Evolutionary conservation across 2,329 filamentous ascomycete genomes (phyloP).

Genomic region (Fusarium pseudoanthophilum): DNA sequence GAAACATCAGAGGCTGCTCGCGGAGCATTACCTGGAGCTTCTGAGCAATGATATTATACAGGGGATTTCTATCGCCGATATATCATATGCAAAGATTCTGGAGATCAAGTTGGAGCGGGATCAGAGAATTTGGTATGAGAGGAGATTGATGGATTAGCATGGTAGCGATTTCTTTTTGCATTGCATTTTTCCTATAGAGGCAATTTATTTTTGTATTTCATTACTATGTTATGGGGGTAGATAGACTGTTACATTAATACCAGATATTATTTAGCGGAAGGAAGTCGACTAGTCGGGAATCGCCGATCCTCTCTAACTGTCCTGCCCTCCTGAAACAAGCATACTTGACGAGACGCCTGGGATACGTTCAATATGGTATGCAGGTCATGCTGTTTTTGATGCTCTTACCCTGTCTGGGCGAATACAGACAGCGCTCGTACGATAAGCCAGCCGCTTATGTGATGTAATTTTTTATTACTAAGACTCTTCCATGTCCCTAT

Average conservation of each 20-base stretch:
- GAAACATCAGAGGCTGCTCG: constrained; percentile 3
- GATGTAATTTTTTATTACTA: fast-evolving
- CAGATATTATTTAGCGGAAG: too few relatives aligned
- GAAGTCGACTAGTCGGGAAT: background rate
- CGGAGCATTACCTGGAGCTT: constrained; percentile 7
- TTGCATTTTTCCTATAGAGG: background rate
- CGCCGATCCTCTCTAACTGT: background rate
- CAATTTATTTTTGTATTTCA: background rate
- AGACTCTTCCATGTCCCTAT: fast-evolving
- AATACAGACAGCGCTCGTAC: background rate
- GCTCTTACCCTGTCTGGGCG: fast-evolving
- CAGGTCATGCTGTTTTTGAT: too few relatives aligned
- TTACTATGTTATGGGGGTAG: too few relatives aligned
- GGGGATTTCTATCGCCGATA: background rate
- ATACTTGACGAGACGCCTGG: fast-evolving
- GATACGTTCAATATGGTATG: too few relatives aligned
- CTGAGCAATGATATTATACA: constrained; percentile 5
- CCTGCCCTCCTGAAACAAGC: background rate
- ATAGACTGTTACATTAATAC: background rate
- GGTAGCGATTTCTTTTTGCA: background rate
- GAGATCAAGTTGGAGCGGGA: constrained; percentile 3
- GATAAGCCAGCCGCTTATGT: fast-evolving
- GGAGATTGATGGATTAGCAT: background rate
- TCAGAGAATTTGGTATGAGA: background rate
- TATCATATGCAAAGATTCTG: constrained; percentile 5